Conservation (phyloP, 371 early-diverging fungal species). For the Saksenaea oblongispora region DNA sequence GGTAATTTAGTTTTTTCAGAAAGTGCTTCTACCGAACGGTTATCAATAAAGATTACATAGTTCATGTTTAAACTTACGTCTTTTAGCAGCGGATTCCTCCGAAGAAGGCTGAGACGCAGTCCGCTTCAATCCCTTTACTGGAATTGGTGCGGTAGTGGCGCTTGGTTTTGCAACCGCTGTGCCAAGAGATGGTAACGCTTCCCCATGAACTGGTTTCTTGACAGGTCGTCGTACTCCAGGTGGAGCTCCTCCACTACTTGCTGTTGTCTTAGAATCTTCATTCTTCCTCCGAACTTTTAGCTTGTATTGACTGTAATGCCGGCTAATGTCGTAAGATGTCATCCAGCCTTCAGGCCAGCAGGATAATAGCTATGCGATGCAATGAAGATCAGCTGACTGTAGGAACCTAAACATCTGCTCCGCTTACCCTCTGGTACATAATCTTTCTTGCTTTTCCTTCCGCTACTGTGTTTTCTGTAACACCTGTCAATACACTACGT, state of each 20-base stretch:
- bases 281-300: constrained; percentile 14
- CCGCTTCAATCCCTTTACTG: constrained; percentile 1
- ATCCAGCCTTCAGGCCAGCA: constrained; percentile 59
- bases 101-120: background rate
- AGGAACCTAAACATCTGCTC: background rate
- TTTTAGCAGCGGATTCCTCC: background rate
- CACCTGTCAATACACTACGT: background rate
- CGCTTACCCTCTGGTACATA: constrained; percentile 50
- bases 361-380: constrained; percentile 33
- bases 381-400: background rate
- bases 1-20: background rate
- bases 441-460: constrained; percentile 54
- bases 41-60: background rate
- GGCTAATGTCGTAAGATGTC: constrained; percentile 55
- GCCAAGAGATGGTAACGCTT: background rate
- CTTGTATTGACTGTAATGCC: constrained; percentile 55
- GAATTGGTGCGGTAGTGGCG: background rate
- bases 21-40: background rate
- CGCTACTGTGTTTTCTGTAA: constrained; percentile 8
- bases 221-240: background rate
- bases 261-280: background rate
- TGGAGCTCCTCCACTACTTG: background rate
- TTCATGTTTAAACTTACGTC: background rate
- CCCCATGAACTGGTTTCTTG: background rate
- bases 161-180: background rate